Evolutionary conservation across 2,329 filamentous ascomycete genomes (phyloP), one percentile per base, ranked within the genome.

Genomic region (Verticillium tricorpus): DNA sequence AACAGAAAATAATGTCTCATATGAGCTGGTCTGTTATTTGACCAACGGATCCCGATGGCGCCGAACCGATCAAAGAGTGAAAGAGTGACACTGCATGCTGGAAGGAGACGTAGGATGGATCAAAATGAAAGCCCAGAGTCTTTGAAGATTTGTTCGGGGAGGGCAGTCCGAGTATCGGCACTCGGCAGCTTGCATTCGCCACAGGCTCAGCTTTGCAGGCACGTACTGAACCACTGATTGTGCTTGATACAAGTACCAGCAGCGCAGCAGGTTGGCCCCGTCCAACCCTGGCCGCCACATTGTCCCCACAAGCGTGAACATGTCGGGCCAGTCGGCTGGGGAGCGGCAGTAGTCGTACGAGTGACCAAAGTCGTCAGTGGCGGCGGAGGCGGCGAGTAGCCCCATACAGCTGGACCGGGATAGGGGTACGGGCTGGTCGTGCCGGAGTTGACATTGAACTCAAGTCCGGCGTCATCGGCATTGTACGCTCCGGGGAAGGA

Each of bases 371-470:
- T 39, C 12, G 37, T 39, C 17, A 17, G 15, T 2, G 37, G 12
- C 1, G 37, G 37, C 11, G 37, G 37, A 14, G 37, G 37, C 5
- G 37, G 4, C 17, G 37, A 39, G 17, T 14, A 17, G 17, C 14
- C 37, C 37, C 37, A 39, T 39, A 39, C 37, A 17, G 37, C 37
- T 15, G 37, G 37, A 6, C 37, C 37, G 3, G 37, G 37, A 39
- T 39, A 39, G 37, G 37, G 37, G 63, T 77, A 77, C 19, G 70
- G 72, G 7, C 69, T 77, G 6, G 75, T 75, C 1, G 76, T 62
- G 1, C 74, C 74, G 56, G 75, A 77, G 69, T 78, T 77, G 56
- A 78, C 74, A 66, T 77, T 77, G 59, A 77, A 76, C 64, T 73
- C 62, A 37, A 78, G 66, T n/a, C 76, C 77, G 0, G 76, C 76